phyloP scores from a whole-genome alignment of 169 alveolate genomes.

The Cyclospora cayetanensis region DNA sequence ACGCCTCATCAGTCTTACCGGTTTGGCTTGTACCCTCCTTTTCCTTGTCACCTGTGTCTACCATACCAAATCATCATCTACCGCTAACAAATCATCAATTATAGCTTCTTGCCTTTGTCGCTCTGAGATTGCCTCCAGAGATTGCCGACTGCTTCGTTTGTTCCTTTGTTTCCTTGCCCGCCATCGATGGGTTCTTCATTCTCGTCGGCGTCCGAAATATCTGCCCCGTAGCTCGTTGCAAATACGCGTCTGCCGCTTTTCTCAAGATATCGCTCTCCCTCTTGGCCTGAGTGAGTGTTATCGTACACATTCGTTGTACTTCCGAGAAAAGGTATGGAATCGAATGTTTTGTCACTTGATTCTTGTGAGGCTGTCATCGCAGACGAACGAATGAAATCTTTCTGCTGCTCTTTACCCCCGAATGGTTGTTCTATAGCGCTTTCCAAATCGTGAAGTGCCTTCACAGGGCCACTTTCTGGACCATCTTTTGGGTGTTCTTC shows the following conservation, averaged over 20 bases:
- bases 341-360: too few relatives aligned
- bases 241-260: neutral
- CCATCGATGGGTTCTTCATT: too few relatives aligned
- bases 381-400: neutral
- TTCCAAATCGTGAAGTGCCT: neutral
- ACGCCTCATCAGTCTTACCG: neutral
- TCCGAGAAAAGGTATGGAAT: too few relatives aligned
- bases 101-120: too few relatives aligned
- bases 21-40: neutral
- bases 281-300: too few relatives aligned
- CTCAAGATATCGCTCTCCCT: neutral
- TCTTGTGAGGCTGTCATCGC: neutral
- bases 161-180: too few relatives aligned
- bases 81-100: too few relatives aligned
- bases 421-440: neutral
- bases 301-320: too few relatives aligned
- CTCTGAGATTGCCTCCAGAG: too few relatives aligned
- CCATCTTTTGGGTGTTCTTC: neutral
- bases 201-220: too few relatives aligned
- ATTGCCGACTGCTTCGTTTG: too few relatives aligned
- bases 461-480: neutral
- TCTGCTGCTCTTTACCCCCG: neutral
- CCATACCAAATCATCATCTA: conserved; percentile 17
- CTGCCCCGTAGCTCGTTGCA: neutral
- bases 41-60: neutral